These are phyloP conservation scores for Craterostigma plantagineum DNA, from an alignment of 257 asterid species.

Conservation along the genomic window DNA sequence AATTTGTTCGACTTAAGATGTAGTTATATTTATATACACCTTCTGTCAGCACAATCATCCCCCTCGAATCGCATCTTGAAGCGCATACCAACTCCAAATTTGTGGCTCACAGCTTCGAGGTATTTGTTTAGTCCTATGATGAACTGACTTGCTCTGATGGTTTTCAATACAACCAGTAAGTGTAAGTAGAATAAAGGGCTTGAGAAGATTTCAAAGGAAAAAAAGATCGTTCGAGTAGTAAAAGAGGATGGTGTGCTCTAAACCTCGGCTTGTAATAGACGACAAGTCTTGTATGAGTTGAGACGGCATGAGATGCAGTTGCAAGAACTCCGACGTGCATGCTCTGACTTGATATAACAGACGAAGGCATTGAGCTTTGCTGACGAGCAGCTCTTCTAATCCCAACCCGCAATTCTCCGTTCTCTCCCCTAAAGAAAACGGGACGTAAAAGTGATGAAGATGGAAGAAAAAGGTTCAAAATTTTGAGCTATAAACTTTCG, in stretches of 20 bases:
- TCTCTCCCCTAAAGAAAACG: slow-evolving; percentile 31
- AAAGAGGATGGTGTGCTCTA: neutral
- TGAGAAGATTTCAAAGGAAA: neutral
- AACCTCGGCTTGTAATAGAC: slow-evolving; percentile 82
- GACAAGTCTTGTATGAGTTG: slow-evolving; percentile 37
- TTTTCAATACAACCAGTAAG: neutral
- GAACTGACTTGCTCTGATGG: slow-evolving; percentile 61
- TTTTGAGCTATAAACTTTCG: slow-evolving; percentile 4
- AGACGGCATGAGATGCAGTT: slow-evolving; percentile 63
- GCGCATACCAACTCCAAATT: slow-evolving; percentile 57
- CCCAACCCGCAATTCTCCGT: slow-evolving; percentile 60
- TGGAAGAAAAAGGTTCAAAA: too few species aligned
- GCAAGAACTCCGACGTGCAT: slow-evolving; percentile 85
- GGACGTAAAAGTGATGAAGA: too few species aligned
- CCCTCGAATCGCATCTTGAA: slow-evolving; percentile 73
- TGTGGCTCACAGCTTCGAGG: slow-evolving; percentile 40
- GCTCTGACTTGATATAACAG: slow-evolving; percentile 76
- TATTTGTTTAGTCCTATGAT: slow-evolving; percentile 59
- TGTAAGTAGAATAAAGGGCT: slow-evolving; percentile 2
- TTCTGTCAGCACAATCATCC: slow-evolving; percentile 67
- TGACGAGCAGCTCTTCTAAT: slow-evolving; percentile 42
- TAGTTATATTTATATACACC: slow-evolving; percentile 23
- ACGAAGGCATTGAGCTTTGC: slow-evolving; percentile 56
- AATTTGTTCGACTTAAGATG: neutral
- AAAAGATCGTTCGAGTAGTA: neutral